phyloP scores from a whole-genome alignment of 2,329 filamentous ascomycete genomes.

The Penicillium brevicompactum region DNA sequence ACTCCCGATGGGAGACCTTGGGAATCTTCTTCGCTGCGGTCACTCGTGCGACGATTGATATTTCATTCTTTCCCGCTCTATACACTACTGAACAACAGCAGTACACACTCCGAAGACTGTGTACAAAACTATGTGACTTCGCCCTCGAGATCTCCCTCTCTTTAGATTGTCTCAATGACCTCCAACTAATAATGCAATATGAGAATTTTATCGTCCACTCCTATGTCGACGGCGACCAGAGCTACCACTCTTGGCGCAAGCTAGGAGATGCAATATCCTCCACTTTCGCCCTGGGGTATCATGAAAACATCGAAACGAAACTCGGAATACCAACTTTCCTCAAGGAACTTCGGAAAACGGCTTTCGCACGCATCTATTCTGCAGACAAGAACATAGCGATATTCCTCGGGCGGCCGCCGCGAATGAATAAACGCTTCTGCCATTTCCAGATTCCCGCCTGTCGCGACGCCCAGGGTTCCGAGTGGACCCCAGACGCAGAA shows the following conservation, averaged over 20 bases:
- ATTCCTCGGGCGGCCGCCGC: constrained; percentile 51
- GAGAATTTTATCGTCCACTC: constrained; percentile 52
- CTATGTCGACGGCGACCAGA: constrained; percentile 48
- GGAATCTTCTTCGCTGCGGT: constrained; percentile 42
- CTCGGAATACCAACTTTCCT: constrained; percentile 39
- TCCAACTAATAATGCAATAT: constrained; percentile 50
- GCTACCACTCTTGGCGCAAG: constrained; percentile 50
- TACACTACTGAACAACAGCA: constrained; percentile 31
- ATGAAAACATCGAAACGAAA: constrained; percentile 41
- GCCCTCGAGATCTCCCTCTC: constrained; percentile 41
- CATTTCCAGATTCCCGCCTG: constrained; percentile 36
- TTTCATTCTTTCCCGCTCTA: constrained; percentile 30
- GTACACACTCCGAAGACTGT: constrained; percentile 27
- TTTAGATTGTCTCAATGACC: constrained; percentile 43
- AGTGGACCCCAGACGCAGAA: constrained; percentile 20
- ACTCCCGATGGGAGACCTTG: constrained; percentile 43
- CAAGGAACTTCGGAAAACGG: constrained; percentile 39
- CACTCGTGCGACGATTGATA: constrained; percentile 38
- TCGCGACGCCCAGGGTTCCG: neutral
- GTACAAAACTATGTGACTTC: constrained; percentile 35
- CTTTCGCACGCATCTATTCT: constrained; percentile 47
- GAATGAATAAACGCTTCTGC: constrained; percentile 46
- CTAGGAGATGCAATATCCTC: constrained; percentile 52
- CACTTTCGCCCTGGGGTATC: constrained; percentile 50
- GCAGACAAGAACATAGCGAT: constrained; percentile 52